These are phyloP conservation scores for Lasiodiplodia sp. DNA, from an alignment of 2,329 filamentous ascomycete genomes.

Conservation along the genomic window DNA sequence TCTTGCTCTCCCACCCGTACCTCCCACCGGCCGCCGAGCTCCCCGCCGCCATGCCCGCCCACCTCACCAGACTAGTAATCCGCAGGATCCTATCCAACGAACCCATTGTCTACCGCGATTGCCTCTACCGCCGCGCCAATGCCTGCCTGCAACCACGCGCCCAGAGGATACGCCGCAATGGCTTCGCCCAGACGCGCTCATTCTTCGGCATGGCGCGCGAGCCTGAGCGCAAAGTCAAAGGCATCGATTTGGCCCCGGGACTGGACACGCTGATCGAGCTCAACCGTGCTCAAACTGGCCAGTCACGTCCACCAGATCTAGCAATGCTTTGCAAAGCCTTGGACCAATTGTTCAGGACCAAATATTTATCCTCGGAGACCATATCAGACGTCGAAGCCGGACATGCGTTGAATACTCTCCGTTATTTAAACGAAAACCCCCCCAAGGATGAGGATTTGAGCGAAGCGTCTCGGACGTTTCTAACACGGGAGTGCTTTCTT, in stretches of 20 bases:
- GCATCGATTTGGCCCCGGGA: constrained; percentile 72
- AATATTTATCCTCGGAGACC: neutral
- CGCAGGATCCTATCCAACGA: constrained; percentile 63
- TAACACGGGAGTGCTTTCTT: no score
- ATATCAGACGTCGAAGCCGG: constrained; percentile 51
- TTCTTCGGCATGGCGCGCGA: constrained; percentile 71
- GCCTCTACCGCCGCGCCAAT: constrained; percentile 45
- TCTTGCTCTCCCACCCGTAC: neutral
- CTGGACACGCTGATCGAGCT: constrained; percentile 75
- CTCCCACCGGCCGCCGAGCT: neutral
- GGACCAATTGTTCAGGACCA: neutral
- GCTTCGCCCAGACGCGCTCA: constrained; percentile 55
- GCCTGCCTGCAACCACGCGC: constrained; percentile 36
- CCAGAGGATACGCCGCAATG: constrained; percentile 38
- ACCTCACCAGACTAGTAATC: constrained; percentile 67
- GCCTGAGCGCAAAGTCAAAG: constrained; percentile 64
- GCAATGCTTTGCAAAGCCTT: constrained; percentile 68
- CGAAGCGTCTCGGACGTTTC: no score
- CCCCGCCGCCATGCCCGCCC: constrained; percentile 61
- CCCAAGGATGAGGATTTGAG: neutral
- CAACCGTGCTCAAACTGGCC: constrained; percentile 67
- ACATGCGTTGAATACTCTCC: constrained; percentile 65
- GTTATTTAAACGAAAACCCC: neutral
- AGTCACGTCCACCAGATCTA: constrained; percentile 68
- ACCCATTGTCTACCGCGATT: constrained; percentile 54